These are phyloP conservation scores for Ephemerocybe angulata DNA, from an alignment of 768 basidiomycete genomes.

Conservation along the genomic window DNA sequence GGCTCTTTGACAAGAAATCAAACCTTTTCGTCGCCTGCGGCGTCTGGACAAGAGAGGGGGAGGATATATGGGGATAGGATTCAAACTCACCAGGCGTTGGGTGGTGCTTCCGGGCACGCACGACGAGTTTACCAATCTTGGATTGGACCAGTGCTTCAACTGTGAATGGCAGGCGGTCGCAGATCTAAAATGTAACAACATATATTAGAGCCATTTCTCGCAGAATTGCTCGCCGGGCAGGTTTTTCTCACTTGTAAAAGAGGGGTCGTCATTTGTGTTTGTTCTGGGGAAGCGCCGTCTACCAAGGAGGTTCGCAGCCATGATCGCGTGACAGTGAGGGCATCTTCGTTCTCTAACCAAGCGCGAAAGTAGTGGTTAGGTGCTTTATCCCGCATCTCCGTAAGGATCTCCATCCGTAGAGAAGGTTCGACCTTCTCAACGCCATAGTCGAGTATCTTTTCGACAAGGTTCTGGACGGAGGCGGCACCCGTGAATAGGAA, in stretches of 20 bases:
- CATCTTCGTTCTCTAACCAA: slow-evolving; percentile 73
- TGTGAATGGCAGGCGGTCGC: slow-evolving; percentile 78
- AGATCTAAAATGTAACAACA: slow-evolving; percentile 48
- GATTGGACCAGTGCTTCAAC: slow-evolving; percentile 64
- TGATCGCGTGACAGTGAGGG: slow-evolving; percentile 75
- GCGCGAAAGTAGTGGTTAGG: slow-evolving; percentile 85
- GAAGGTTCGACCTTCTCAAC: slow-evolving; percentile 57
- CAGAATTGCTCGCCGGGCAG: no score
- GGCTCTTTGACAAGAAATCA: background rate
- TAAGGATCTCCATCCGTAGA: slow-evolving; percentile 72
- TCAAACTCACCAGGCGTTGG: slow-evolving; percentile 73
- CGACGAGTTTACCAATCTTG: slow-evolving; percentile 77
- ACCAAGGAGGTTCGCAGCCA: slow-evolving; percentile 79
- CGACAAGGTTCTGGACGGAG: slow-evolving; percentile 61
- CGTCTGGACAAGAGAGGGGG: slow-evolving; percentile 4
- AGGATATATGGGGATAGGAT: slow-evolving; percentile 11
- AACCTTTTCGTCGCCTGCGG: background rate
- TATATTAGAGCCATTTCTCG: no score
- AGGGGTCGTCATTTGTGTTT: slow-evolving; percentile 81
- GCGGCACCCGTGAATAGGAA: slow-evolving; percentile 69
- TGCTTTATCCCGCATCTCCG: slow-evolving; percentile 78
- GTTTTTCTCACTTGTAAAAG: slow-evolving; percentile 70
- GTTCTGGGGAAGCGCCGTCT: slow-evolving; percentile 49
- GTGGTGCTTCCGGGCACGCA: slow-evolving; percentile 72
- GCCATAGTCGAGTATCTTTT: slow-evolving; percentile 57